phyloP scores from a whole-genome alignment of 2,329 filamentous ascomycete genomes.

The Herpomyces periplanetae region DNA sequence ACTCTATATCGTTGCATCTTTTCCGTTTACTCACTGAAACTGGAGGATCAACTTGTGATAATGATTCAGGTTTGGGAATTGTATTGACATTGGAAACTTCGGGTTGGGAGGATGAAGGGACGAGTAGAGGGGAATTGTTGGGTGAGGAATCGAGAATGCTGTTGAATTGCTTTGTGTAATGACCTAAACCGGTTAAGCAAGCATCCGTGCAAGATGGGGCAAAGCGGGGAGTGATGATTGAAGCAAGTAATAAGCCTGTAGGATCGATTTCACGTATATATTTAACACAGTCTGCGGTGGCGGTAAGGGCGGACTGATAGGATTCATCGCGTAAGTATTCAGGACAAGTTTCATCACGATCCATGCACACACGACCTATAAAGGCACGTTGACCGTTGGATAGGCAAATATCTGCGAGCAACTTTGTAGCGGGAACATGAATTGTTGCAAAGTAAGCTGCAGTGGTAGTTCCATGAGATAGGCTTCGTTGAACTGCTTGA shows the following conservation, averaged over 20 bases:
- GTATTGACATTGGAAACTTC: too few species aligned
- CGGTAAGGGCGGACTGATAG: slow-evolving; percentile 14
- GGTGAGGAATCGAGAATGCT: too few species aligned
- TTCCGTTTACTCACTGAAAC: too few species aligned
- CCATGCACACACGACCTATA: slow-evolving; percentile 84
- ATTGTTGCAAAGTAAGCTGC: slow-evolving; percentile 82
- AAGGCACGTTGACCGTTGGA: slow-evolving; percentile 47
- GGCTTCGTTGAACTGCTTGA: slow-evolving; percentile 33
- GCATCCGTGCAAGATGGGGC: slow-evolving; percentile 16
- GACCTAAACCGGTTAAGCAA: slow-evolving; percentile 21
- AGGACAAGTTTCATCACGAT: slow-evolving; percentile 26
- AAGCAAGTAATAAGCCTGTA: slow-evolving; percentile 19
- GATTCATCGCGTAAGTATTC: slow-evolving; percentile 39
- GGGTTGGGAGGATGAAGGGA: too few species aligned
- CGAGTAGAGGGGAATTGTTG: too few species aligned
- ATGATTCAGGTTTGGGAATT: too few species aligned
- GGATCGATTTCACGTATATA: slow-evolving; percentile 29
- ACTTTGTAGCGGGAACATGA: slow-evolving; percentile 52
- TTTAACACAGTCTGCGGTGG: slow-evolving; percentile 14
- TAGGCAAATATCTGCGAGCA: slow-evolving; percentile 53
- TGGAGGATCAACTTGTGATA: too few species aligned
- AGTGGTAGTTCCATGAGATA: slow-evolving; percentile 66
- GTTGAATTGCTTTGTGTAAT: slow-evolving; percentile 21
- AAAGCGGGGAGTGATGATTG: slow-evolving; percentile 34
- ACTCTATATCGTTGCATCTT: too few species aligned